Evolutionary conservation across 1,139 yeast species (phyloP).

Genomic region (Yamadazyma epiphylla): DNA sequence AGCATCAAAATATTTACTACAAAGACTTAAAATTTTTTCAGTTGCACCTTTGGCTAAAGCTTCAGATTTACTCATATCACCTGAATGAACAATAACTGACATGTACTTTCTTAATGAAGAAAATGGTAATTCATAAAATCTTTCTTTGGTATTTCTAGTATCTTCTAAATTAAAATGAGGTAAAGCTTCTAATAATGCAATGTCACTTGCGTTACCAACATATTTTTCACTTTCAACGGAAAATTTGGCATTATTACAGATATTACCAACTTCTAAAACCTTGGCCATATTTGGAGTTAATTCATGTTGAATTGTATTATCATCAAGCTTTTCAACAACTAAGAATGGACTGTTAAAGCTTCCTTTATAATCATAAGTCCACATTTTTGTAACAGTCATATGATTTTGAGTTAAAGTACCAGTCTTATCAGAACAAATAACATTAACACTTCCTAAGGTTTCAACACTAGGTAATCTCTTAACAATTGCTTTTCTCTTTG

Average conservation of each 20-base stretch:
- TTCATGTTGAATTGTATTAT: slow-evolving; percentile 36
- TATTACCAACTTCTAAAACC: slow-evolving; percentile 63
- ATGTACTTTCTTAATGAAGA: slow-evolving; percentile 81
- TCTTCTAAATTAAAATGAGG: slow-evolving; percentile 71
- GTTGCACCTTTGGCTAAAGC: slow-evolving; percentile 86
- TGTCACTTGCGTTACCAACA: slow-evolving; percentile 92
- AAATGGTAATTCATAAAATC: slow-evolving; percentile 77
- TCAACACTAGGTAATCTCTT: slow-evolving; percentile 92
- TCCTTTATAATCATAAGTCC: slow-evolving; percentile 74
- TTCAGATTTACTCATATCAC: slow-evolving; percentile 52
- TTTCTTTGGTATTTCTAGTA: slow-evolving; percentile 52
- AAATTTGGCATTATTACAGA: slow-evolving; percentile 78
- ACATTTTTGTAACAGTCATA: slow-evolving; percentile 84
- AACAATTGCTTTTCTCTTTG: slow-evolving; percentile 86
- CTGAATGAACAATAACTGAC: slow-evolving; percentile 70
- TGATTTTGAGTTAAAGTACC: slow-evolving; percentile 94
- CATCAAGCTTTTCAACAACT: slow-evolving; percentile 45
- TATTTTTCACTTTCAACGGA: slow-evolving; percentile 67
- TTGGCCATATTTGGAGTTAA: slow-evolving; percentile 50
- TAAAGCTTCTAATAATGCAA: slow-evolving; percentile 77
- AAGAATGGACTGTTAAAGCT: slow-evolving; percentile 43
- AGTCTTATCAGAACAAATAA: slow-evolving; percentile 91
- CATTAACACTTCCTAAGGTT: slow-evolving; percentile 92
- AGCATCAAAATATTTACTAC: slow-evolving; percentile 55
- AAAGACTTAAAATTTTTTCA: slow-evolving; percentile 65